These are phyloP conservation scores for Cryptosporidium xiaoi DNA, from an alignment of 169 alveolate species.

Conservation along the genomic window DNA sequence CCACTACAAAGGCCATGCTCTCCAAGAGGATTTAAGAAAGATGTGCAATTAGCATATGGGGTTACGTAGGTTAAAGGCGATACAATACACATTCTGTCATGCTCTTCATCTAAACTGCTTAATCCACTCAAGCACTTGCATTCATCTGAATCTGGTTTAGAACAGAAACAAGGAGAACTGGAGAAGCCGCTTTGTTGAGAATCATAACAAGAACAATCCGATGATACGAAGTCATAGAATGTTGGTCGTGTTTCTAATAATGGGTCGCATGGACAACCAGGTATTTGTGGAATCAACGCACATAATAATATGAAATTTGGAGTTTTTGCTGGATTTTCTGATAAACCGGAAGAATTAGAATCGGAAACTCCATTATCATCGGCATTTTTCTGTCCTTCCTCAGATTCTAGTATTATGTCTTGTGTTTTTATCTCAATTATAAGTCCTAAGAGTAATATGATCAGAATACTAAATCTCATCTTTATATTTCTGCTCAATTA, in stretches of 20 bases:
- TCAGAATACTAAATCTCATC: conserved; percentile 22
- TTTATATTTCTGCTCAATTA: background rate
- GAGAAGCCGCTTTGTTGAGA: conserved; percentile 71
- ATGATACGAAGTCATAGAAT: conserved; percentile 47
- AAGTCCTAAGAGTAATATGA: conserved; percentile 18
- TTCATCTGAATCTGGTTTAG: conserved; percentile 61
- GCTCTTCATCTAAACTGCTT: conserved; percentile 71
- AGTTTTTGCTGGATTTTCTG: conserved; percentile 29
- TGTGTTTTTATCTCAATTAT: conserved; percentile 38
- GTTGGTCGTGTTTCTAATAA: conserved; percentile 68
- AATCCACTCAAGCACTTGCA: conserved; percentile 69
- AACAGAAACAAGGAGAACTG: conserved; percentile 64
- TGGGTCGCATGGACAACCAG: conserved; percentile 74
- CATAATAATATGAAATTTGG: conserved; percentile 69
- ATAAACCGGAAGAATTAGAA: background rate
- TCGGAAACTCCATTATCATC: conserved; percentile 70
- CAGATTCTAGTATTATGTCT: conserved; percentile 63
- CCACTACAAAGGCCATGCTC: conserved; percentile 57
- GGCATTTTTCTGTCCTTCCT: conserved; percentile 46
- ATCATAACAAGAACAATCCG: conserved; percentile 70
- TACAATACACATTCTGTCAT: conserved; percentile 74
- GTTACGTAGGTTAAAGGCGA: conserved; percentile 66
- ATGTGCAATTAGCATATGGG: conserved; percentile 71
- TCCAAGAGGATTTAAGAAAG: conserved; percentile 65
- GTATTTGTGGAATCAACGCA: conserved; percentile 74